Base-by-base conservation (phyloP, 139 green algal genomes). In the Micractinium conductrix region DNA sequence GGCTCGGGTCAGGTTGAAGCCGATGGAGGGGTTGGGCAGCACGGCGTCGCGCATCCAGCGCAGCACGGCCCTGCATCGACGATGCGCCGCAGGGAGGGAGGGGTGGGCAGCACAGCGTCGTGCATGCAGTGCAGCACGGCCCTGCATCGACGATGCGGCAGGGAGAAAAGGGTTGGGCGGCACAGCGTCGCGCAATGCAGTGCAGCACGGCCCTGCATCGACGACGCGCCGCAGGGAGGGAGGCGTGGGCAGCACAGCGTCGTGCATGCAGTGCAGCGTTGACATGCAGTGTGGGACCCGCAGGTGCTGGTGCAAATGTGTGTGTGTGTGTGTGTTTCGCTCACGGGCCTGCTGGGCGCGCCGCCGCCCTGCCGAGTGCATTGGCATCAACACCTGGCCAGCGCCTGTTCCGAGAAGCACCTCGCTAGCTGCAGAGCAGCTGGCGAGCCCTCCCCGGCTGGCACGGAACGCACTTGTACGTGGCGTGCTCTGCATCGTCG, bases 401-500 rank as follows among this genome's bases (percentile, higher is more conserved):
- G n/a, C n/a, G n/a, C n/a, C n/a, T n/a, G n/a, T n/a, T n/a, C n/a
- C n/a, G n/a, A n/a, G n/a, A n/a, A n/a, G n/a, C n/a, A n/a, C n/a
- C n/a, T n/a, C n/a, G n/a, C n/a, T n/a, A n/a, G n/a, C n/a, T n/a
- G n/a, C n/a, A n/a, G n/a, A n/a, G n/a, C n/a, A n/a, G n/a, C n/a
- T n/a, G n/a, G 4, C 4, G 28, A 69, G 60, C 3, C 2, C 28
- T 4, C 26, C 21, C 60, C 1, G n/a, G n/a, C 21, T n/a, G n/a
- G n/a, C 63, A 73, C 16, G 14, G 8, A 14, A 44, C 68, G 68
- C 37, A 74, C 79, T 37, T 84, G 79, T 58, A 78, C 33, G 35
- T 76, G 12, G 21, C 30, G 24, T 84, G 79, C 63, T 45, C 79
- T 0, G 79, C 28, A 21, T 84, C 79, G 65, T 84, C 79, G 0